A percentile compares a stretch with the other conserved stretches of the same genome.
Evolutionary conservation across 345 rosid species (phyloP).

Genomic region (Excoecaria agallocha): DNA sequence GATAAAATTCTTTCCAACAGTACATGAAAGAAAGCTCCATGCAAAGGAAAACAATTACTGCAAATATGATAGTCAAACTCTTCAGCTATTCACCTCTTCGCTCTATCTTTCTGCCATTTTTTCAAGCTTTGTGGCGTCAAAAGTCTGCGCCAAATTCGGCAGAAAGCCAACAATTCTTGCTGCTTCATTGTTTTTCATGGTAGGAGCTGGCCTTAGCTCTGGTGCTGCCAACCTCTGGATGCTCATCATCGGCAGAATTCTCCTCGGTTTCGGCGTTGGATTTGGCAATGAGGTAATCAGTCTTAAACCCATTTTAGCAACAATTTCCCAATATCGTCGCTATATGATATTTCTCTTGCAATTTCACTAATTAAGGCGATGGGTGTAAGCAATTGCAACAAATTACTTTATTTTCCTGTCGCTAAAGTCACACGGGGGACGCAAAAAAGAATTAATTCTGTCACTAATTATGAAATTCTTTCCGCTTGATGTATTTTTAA

Average conservation of each 20-base stretch:
- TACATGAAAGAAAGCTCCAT: conserved; percentile 19
- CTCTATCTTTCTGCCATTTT: conserved; percentile 28
- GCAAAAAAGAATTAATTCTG: too few relatives aligned
- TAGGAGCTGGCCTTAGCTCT: conserved; percentile 16
- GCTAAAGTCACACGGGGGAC: too few relatives aligned
- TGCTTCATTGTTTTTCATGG: conserved; percentile 21
- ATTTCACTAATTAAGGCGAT: too few relatives aligned
- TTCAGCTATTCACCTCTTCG: conserved; percentile 34
- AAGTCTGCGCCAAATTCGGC: conserved; percentile 15
- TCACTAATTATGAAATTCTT: too few relatives aligned
- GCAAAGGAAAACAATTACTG: conserved; percentile 32
- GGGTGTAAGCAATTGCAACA: too few relatives aligned
- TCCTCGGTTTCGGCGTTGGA: conserved; percentile 32
- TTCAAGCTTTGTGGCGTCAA: conserved; percentile 26
- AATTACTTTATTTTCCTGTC: too few relatives aligned
- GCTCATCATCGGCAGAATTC: conserved; percentile 29
- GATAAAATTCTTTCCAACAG: conserved; percentile 22
- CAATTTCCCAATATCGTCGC: too few relatives aligned
- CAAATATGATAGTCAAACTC: conserved; percentile 26
- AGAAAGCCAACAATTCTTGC: conserved; percentile 24
- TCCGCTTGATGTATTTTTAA: too few relatives aligned
- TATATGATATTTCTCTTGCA: too few relatives aligned
- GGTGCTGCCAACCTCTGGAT: conserved; percentile 12
- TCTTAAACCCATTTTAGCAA: too few relatives aligned
- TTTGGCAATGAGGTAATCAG: neutral